Conservation (phyloP, 2,329 filamentous ascomycete genomes). For the Mollisia scopiformis region DNA sequence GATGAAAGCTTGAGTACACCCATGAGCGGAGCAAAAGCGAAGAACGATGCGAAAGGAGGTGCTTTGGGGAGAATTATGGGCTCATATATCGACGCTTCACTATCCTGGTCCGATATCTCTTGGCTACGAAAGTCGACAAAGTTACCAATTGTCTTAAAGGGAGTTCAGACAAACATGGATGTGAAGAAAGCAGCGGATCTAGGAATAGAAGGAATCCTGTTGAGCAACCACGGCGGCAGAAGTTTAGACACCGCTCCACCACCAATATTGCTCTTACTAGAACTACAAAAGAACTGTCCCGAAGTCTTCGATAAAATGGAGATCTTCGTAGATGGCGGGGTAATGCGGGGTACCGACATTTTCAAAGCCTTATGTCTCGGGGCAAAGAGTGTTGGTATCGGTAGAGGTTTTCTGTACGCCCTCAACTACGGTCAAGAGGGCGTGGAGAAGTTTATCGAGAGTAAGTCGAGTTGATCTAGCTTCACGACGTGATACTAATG, state of each 20-base stretch:
- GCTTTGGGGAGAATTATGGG: conserved; percentile 59
- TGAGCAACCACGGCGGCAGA: conserved; percentile 73
- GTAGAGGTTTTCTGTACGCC: conserved; percentile 61
- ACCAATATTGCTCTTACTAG: conserved; percentile 61
- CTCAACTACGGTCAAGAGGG: conserved; percentile 64
- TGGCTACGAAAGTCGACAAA: conserved; percentile 64
- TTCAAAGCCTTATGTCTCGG: conserved; percentile 69
- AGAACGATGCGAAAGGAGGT: conserved; percentile 57
- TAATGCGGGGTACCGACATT: conserved; percentile 67
- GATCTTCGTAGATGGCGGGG: conserved; percentile 66
- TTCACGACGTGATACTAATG: conserved; percentile 8
- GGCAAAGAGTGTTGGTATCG: conserved; percentile 65
- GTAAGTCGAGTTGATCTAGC: conserved; percentile 41
- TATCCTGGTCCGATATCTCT: conserved; percentile 65
- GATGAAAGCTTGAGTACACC: conserved; percentile 51
- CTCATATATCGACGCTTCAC: conserved; percentile 56
- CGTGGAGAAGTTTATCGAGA: conserved; percentile 54
- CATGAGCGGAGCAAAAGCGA: conserved; percentile 51
- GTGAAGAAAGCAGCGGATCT: conserved; percentile 60
- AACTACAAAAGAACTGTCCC: conserved; percentile 64
- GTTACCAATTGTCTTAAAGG: conserved; percentile 66
- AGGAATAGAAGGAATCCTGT: conserved; percentile 68
- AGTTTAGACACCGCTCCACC: conserved; percentile 54
- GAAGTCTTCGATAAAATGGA: conserved; percentile 62
- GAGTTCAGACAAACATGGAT: conserved; percentile 69